Evolutionary conservation across 371 early-diverging fungal genomes (phyloP), one percentile per base, ranked within the genome.

Genomic region (Rhizopus arrhizus): DNA sequence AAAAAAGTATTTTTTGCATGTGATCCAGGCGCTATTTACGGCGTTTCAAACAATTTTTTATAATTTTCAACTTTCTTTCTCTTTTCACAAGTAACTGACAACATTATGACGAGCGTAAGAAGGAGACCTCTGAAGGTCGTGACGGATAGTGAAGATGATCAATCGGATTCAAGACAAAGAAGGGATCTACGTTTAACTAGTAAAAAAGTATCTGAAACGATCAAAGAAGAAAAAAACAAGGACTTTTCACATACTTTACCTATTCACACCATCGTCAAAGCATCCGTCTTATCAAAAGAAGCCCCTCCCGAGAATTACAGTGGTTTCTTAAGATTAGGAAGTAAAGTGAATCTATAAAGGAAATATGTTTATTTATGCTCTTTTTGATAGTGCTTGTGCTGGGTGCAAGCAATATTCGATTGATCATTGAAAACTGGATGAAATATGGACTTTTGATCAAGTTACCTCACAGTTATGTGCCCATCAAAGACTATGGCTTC

Each of bases 371-470:
- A 15, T 45, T 42, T 41, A 13, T 11, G 35, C 12, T 54, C 8
- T 29, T n/a, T 49, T 40, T 28, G 36, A 35, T 58, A 87, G 87
- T 92, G 87, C 82, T 95, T 38, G 73, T 94, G 10, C 85, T 95
- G 41, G 85, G 89, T 53, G 95, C 91, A 45, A 89, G 86, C 68
- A 91, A 91, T 61, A 72, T 93, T 48, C 89, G 95, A 8, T 79
- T 94, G 43, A 83, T 93, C 47, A 84, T 95, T 59, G 95, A 95
- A 60, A 95, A 95, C 71, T 91, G 85, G 77, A 66, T 86, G 69
- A 95, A 95, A 69, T 95, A 95, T 68, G 95, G 95, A 29, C 77
- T 93, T 16, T 78, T 95, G 29, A 79, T 95, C 58, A 78, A 80
- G 48, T 63, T 87, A 5, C 90, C 90, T 9, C 63, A 68, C 38